Percentiles rank a stretch among this genome's conserved stretches.
phyloP scores from a whole-genome alignment of 2,329 filamentous ascomycete genomes.

The Pseudopyricularia cyperi region DNA sequence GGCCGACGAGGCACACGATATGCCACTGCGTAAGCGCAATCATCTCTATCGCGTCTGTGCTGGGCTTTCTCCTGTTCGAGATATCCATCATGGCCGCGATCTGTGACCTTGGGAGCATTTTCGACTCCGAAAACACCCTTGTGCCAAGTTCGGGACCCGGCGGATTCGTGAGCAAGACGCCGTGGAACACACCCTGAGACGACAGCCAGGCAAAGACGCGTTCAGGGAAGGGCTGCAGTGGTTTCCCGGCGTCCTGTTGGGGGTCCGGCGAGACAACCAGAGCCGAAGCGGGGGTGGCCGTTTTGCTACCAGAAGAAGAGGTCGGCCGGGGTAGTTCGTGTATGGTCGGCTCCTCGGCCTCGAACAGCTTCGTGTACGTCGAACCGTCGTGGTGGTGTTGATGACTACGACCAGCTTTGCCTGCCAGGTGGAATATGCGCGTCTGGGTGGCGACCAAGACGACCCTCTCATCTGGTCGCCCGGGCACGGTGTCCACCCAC shows the following conservation, averaged over 20 bases:
- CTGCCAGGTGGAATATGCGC: constrained; percentile 68
- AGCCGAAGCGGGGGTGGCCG: constrained; percentile 43
- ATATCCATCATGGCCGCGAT: constrained; percentile 56
- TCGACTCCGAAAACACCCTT: constrained; percentile 67
- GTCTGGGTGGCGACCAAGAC: constrained; percentile 71
- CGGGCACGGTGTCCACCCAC: constrained; percentile 64
- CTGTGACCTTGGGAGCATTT: constrained; percentile 60
- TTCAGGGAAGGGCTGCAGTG: constrained; percentile 45
- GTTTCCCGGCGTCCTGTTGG: constrained; percentile 31
- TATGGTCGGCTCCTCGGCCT: constrained; percentile 65
- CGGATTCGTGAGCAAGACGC: constrained; percentile 55
- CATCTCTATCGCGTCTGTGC: constrained; percentile 62
- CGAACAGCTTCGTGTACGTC: constrained; percentile 79
- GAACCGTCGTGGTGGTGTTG: constrained; percentile 54
- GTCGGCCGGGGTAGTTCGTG: constrained; percentile 58
- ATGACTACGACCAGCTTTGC: constrained; percentile 53
- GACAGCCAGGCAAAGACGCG: constrained; percentile 84
- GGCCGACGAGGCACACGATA: constrained; percentile 70
- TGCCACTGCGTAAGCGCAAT: constrained; percentile 91
- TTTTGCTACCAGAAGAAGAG: constrained; percentile 1
- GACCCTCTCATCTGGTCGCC: constrained; percentile 56
- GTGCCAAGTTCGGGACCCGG: constrained; percentile 52
- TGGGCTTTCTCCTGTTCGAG: constrained; percentile 9
- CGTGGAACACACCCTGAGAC: constrained; percentile 75
- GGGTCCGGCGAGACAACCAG: constrained; percentile 68